Percentiles rank a stretch among this genome's conserved stretches.
Evolutionary conservation across 2,329 filamentous ascomycete species (phyloP).

Genomic region (Trichoderma breve): DNA sequence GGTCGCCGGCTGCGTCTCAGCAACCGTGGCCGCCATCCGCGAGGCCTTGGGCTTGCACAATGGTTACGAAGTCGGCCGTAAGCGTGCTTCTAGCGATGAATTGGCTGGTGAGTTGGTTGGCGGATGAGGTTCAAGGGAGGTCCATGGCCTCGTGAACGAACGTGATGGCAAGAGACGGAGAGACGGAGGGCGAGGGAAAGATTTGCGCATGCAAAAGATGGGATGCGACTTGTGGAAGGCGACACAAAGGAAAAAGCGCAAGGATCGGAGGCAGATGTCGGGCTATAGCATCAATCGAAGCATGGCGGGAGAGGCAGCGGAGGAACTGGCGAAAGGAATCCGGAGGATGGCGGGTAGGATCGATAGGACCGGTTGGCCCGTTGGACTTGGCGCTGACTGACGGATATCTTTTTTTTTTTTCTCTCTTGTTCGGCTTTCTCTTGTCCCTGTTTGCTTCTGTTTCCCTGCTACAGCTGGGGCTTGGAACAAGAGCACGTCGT

Average conservation of each 20-base stretch:
- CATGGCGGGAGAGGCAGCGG: conserved; percentile 9
- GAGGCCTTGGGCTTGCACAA: neutral
- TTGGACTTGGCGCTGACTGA: conserved; percentile 11
- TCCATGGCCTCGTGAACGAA: conserved; percentile 14
- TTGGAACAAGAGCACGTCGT: neutral
- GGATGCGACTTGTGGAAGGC: conserved; percentile 7
- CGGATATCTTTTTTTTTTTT: neutral
- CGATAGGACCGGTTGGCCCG: neutral
- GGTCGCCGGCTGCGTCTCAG: conserved; percentile 17
- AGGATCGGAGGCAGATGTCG: neutral
- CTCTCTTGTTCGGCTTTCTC: neutral
- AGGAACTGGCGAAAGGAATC: neutral
- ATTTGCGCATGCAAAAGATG: neutral
- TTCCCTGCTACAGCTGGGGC: neutral
- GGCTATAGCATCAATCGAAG: conserved; percentile 19
- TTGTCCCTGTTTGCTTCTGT: neutral
- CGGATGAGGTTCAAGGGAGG: conserved; percentile 1
- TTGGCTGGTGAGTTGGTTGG: neutral
- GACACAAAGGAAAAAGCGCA: conserved; percentile 8
- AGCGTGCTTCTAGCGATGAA: neutral
- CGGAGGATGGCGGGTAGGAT: neutral
- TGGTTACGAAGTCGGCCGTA: neutral
- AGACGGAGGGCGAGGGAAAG: neutral
- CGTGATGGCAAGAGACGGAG: neutral
- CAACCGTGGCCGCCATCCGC: conserved; percentile 25